Percentiles rank a stretch among this genome's conserved stretches.
These are phyloP conservation scores for Chlorella ohadii DNA, from an alignment of 139 green algal genomes.

Conservation along the genomic window DNA sequence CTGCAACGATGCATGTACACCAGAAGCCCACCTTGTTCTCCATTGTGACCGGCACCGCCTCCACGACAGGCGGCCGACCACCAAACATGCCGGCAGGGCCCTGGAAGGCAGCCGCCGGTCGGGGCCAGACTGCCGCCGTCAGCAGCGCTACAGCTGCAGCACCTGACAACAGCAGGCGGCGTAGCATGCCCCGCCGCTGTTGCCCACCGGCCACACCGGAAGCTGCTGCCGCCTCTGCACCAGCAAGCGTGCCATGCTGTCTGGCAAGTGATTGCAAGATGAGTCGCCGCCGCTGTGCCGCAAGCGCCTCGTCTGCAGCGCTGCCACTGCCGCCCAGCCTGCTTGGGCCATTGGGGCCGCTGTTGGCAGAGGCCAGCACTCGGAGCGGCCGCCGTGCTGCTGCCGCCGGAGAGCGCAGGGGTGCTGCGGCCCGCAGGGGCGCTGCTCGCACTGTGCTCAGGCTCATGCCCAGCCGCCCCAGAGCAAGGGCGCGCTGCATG, in stretches of 20 bases:
- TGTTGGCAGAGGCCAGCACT: neutral
- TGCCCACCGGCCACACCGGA: neutral
- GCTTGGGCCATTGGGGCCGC: neutral
- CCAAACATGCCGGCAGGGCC: conserved; percentile 9
- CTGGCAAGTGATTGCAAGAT: neutral
- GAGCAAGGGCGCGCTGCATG: too few species aligned
- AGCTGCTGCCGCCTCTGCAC: neutral
- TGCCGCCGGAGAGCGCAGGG: neutral
- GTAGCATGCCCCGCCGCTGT: neutral
- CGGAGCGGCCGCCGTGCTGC: neutral
- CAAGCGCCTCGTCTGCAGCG: neutral
- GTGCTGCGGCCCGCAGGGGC: neutral
- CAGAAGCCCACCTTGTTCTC: conserved; percentile 47
- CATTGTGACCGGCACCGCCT: conserved; percentile 17
- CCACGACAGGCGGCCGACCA: neutral
- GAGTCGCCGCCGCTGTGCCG: neutral
- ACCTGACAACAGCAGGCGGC: neutral
- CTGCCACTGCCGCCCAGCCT: too few species aligned
- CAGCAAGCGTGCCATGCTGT: neutral
- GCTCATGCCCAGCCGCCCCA: too few species aligned
- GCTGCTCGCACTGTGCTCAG: too few species aligned
- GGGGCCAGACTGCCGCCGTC: neutral
- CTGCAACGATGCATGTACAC: too few species aligned
- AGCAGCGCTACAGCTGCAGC: neutral
- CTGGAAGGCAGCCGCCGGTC: conserved; percentile 22